phyloP scores from a whole-genome alignment of 2,329 filamentous ascomycete species.

The Penicillium sp. region DNA sequence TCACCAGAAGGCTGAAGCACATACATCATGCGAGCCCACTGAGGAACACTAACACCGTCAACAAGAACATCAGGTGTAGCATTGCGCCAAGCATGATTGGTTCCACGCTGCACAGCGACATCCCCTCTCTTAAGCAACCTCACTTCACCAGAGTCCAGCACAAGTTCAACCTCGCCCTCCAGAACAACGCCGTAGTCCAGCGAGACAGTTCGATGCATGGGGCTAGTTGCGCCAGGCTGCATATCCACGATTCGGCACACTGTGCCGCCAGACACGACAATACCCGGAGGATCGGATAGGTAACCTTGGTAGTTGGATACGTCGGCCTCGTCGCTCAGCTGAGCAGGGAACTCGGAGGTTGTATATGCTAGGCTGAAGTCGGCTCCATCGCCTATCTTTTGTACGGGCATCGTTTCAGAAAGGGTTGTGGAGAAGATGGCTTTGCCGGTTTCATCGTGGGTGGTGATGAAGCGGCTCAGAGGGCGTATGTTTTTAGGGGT shows the following conservation, averaged over 20 bases:
- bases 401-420: constrained; percentile 22
- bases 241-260: constrained; percentile 35
- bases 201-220: constrained; percentile 55
- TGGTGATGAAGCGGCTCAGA: constrained; percentile 33
- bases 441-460: constrained; percentile 36
- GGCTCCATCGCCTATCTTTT: constrained; percentile 41
- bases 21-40: constrained; percentile 33
- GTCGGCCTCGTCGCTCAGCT: constrained; percentile 50
- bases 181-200: constrained; percentile 56
- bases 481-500: constrained; percentile 35
- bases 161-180: constrained; percentile 53
- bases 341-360: constrained; percentile 50
- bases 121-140: constrained; percentile 52
- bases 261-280: constrained; percentile 52
- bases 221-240: constrained; percentile 41
- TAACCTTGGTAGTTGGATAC: constrained; percentile 49
- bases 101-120: constrained; percentile 53
- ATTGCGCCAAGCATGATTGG: constrained; percentile 44
- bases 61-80: constrained; percentile 21
- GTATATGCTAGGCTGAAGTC: constrained; percentile 54
- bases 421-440: constrained; percentile 38
- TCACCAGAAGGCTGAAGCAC: constrained; percentile 26
- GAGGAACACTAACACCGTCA: constrained; percentile 14
- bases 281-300: constrained; percentile 50
- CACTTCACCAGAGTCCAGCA: constrained; percentile 52